Evolutionary conservation across 805 yeast species (phyloP).

Genomic region (Aciculoconidium aculeatum): DNA sequence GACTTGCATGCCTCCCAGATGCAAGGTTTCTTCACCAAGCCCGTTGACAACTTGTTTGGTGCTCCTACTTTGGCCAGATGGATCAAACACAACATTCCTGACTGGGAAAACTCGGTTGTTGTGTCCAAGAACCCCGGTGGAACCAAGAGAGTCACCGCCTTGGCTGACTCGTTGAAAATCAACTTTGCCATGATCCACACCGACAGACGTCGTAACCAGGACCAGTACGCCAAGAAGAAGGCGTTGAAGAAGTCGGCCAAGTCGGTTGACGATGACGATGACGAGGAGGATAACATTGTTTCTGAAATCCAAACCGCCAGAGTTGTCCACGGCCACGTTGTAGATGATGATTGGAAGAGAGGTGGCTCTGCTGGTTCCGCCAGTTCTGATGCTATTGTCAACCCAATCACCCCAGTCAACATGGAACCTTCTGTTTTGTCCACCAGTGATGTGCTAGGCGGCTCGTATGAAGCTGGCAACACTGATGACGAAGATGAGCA

Average conservation of each 20-base stretch:
- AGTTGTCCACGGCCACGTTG: slow-evolving; percentile 94
- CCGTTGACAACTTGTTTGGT: slow-evolving; percentile 94
- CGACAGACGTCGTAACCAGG: slow-evolving; percentile 87
- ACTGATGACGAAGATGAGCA: slow-evolving; percentile 89
- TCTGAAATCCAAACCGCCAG: slow-evolving; percentile 92
- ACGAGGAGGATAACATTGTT: slow-evolving; percentile 63
- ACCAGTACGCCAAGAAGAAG: slow-evolving; percentile 39
- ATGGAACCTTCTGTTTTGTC: slow-evolving; percentile 11
- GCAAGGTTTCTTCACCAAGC: slow-evolving; percentile 98
- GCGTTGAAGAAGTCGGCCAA: slow-evolving; percentile 32
- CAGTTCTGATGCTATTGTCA: slow-evolving; percentile 7
- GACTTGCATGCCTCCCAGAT: slow-evolving; percentile 95
- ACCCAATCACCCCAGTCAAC: slow-evolving; percentile 12
- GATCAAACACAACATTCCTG: slow-evolving; percentile 86
- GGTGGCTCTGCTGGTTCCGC: slow-evolving; percentile 6
- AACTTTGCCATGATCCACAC: slow-evolving; percentile 99
- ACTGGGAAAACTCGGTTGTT: slow-evolving; percentile 84
- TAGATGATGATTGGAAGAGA: slow-evolving; percentile 67
- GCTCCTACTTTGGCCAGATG: slow-evolving; percentile 95
- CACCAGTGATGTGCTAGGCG: slow-evolving; percentile 63
- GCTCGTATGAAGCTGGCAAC: slow-evolving; percentile 69
- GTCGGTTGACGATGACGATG: slow-evolving; percentile 47
- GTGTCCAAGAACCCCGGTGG: slow-evolving; percentile 99
- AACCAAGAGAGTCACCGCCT: slow-evolving; percentile 93
- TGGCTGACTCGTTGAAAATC: slow-evolving; percentile 94